Base-by-base conservation (phyloP, 179 eudicot species). In the Drosera spatulata region DNA sequence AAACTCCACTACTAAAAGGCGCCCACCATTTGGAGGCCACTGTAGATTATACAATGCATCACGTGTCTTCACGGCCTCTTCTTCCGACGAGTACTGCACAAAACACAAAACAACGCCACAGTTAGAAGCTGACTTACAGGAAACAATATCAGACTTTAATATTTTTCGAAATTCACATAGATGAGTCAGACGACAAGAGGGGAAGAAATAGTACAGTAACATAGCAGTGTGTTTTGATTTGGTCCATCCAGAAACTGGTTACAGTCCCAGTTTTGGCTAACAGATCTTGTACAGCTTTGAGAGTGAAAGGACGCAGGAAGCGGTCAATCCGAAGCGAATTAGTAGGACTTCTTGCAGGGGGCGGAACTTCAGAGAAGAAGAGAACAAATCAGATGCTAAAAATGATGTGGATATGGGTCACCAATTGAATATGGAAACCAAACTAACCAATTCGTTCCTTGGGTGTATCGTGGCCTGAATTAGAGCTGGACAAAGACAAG, bases 11-110 rank as follows among this genome's bases (percentile, higher is more conserved):
- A 77, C 60, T 48, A 91, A 77, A 47, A 73, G 73, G 15, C 83
- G 81, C 0, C 98, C 98, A 3, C 98, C 98, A 60, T 91, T 85
- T 51, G 89, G 74, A 57, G 98, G 98, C 98, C 98, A 91, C 66
- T 88, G 91, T 53, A 91, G 66, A 74, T 91, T 82, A 80, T 84
- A 91, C 4, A 91, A 80, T 68, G 95, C 85, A 58, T 88, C 84
- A 37, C 98, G 81, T n/a, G 98, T 91, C 70, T 76, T 95, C 60
- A 72, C 65, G 48, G 98, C 96, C 77, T 91, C 98, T 70, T 91
- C 95, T 42, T 79, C 78, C 2, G 89, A 75, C 10, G 96, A 77
- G 68, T 80, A 91, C 98, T 88, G 86, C 80, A 70, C 14, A 47
- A 51, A 57, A 13, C 43, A 9, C 40, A 53, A 7, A 15, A 3